Conservation (phyloP, 2,329 filamentous ascomycete species). For the Aspergillus terreus region DNA sequence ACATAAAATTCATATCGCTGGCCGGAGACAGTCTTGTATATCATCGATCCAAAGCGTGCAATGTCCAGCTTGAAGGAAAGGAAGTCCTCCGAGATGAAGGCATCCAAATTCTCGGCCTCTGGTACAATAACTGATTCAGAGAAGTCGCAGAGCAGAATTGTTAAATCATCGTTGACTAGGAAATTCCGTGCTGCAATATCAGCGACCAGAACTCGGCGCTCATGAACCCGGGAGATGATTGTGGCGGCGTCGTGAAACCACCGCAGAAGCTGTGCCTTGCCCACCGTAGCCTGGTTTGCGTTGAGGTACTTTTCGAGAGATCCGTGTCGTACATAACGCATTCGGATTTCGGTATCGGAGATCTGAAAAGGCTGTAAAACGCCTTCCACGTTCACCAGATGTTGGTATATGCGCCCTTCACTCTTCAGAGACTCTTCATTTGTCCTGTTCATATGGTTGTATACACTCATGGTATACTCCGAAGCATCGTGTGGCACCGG, state of each 20-base stretch:
- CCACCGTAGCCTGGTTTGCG: neutral
- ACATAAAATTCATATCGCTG: slow-evolving; percentile 5
- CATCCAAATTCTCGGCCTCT: neutral
- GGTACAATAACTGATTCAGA: neutral
- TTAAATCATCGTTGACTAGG: neutral
- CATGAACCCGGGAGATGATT: neutral
- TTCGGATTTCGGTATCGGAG: slow-evolving; percentile 6
- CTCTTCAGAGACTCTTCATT: slow-evolving; percentile 1
- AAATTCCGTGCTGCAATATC: slow-evolving; percentile 2
- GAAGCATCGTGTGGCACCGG: slow-evolving; percentile 1
- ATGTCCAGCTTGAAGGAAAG: slow-evolving; percentile 14
- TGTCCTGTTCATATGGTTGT: neutral
- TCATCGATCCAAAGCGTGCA: slow-evolving; percentile 13
- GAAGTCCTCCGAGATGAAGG: slow-evolving; percentile 11
- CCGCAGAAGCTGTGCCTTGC: neutral
- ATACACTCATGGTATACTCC: slow-evolving; percentile 1
- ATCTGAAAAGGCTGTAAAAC: slow-evolving; percentile 4
- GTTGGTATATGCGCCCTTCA: slow-evolving; percentile 1
- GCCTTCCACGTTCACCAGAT: neutral
- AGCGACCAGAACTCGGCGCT: neutral
- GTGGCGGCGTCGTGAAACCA: neutral
- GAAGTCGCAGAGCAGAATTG: neutral
- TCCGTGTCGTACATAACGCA: slow-evolving; percentile 5
- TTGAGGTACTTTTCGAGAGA: slow-evolving; percentile 5
- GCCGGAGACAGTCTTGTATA: slow-evolving; percentile 12